phyloP scores from a whole-genome alignment of 2,329 filamentous ascomycete genomes.

The Stagonosporopsis cucurbitacearum region DNA sequence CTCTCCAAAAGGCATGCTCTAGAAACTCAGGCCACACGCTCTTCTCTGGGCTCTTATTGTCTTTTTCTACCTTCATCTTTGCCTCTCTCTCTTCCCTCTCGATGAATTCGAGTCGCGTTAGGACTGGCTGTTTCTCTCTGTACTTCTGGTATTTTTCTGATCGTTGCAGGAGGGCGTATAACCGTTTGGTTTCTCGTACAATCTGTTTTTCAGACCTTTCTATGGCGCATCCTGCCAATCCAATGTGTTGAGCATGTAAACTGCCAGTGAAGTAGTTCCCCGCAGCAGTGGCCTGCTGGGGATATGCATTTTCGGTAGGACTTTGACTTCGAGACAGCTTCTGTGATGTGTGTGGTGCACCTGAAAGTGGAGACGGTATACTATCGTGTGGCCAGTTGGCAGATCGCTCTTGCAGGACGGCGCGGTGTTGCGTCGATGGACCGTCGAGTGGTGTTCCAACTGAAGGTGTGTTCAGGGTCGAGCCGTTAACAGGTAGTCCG shows the following conservation, averaged over 20 bases:
- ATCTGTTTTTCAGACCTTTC: constrained; percentile 41
- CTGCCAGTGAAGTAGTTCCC: constrained; percentile 39
- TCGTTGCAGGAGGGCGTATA: constrained; percentile 38
- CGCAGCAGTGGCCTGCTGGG: constrained; percentile 22
- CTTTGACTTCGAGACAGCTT: constrained; percentile 43
- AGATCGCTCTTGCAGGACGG: constrained; percentile 52
- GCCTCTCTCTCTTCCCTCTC: constrained; percentile 26
- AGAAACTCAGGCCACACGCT: constrained; percentile 55
- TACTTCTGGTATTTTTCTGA: constrained; percentile 57
- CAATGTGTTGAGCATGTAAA: constrained; percentile 31
- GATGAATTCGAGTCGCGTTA: constrained; percentile 27
- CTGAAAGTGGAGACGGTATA: constrained; percentile 20
- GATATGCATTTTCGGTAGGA: constrained; percentile 35
- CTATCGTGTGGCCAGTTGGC: constrained; percentile 49
- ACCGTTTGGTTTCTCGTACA: constrained; percentile 33
- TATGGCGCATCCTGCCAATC: constrained; percentile 24
- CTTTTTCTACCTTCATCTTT: constrained; percentile 25
- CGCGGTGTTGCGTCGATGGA: constrained; percentile 24
- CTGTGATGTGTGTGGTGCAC: constrained; percentile 22
- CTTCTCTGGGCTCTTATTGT: constrained; percentile 42
- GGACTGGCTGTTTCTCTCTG: constrained; percentile 49
- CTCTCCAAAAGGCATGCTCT: constrained; percentile 57
- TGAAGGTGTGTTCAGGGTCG: constrained; percentile 42
- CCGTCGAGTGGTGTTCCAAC: constrained; percentile 27
- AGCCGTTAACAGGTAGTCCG: constrained; percentile 53